Evolutionary conservation across 2,329 filamentous ascomycete species (phyloP).

Genomic region (Aspergillus sp.): DNA sequence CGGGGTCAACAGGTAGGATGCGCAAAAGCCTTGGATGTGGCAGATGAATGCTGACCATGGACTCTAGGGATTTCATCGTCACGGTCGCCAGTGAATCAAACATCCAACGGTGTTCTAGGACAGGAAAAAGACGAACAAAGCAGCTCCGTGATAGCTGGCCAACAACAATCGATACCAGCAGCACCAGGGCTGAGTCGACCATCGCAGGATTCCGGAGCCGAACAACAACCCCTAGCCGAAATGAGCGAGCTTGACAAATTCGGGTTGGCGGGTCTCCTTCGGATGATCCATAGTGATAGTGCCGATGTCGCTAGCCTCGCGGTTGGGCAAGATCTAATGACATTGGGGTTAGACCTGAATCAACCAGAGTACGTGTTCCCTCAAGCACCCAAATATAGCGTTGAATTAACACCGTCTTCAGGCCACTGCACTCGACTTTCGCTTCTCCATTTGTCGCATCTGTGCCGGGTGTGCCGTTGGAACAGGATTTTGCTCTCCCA

Average conservation of each 20-base stretch:
- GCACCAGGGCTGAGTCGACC: conserved; percentile 32
- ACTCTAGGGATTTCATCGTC: conserved; percentile 36
- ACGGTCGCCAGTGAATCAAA: conserved; percentile 45
- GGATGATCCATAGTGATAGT: conserved; percentile 56
- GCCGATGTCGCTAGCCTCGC: conserved; percentile 55
- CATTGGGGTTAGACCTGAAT: conserved; percentile 64
- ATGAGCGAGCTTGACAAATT: conserved; percentile 62
- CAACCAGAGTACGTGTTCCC: conserved; percentile 54
- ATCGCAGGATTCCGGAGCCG: conserved; percentile 35
- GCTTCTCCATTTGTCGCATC: conserved; percentile 62
- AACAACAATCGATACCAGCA: conserved; percentile 38
- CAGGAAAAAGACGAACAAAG: conserved; percentile 47
- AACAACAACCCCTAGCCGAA: conserved; percentile 49
- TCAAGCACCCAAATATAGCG: not conserved
- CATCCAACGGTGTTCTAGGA: conserved; percentile 42
- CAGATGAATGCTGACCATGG: conserved; percentile 16
- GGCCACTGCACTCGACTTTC: conserved; percentile 63
- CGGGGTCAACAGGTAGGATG: conserved; percentile 31
- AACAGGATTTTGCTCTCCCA: conserved; percentile 64
- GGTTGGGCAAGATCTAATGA: conserved; percentile 64
- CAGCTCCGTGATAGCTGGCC: conserved; percentile 33
- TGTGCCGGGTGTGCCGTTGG: conserved; percentile 56
- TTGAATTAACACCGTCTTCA: conserved; percentile 25
- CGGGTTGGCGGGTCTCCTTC: conserved; percentile 59
- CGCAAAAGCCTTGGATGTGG: not conserved